Percentiles rank a stretch among this genome's conserved stretches.
Evolutionary conservation across 805 yeast genomes (phyloP).

Genomic region (Wickerhamomyces pijperi): DNA sequence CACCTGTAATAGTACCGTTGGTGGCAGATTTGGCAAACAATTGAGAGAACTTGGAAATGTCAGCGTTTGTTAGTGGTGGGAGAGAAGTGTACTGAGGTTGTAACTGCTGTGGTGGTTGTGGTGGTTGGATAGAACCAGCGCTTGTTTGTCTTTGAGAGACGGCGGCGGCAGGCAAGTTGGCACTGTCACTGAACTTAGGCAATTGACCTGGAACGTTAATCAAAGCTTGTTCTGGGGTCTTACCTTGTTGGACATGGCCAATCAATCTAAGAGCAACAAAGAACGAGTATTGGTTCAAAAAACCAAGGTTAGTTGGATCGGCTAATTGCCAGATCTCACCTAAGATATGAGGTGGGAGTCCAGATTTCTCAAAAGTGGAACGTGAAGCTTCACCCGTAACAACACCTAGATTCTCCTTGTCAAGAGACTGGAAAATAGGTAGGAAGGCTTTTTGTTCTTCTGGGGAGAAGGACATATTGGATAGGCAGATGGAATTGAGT

Average conservation of each 20-base stretch:
- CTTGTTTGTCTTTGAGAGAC: constrained; percentile 15
- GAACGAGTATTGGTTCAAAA: constrained; percentile 70
- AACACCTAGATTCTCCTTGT: constrained; percentile 65
- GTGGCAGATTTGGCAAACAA: constrained; percentile 64
- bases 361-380: constrained; percentile 74
- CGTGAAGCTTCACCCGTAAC: constrained; percentile 85
- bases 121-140: constrained; percentile 24
- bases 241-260: constrained; percentile 76
- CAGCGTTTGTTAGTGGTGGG: constrained; percentile 45
- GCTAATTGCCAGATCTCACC: constrained; percentile 94
- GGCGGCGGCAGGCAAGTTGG: no score
- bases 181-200: constrained; percentile 36
- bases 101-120: constrained; percentile 22
- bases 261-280: constrained; percentile 80
- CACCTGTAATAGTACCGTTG: constrained; percentile 53
- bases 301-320: constrained; percentile 84
- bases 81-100: constrained; percentile 20
- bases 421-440: constrained; percentile 69
- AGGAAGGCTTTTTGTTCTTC: constrained; percentile 72
- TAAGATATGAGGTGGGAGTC: constrained; percentile 62
- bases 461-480: constrained; percentile 30
- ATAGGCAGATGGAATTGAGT: not conserved
- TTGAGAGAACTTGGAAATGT: constrained; percentile 53
- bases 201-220: constrained; percentile 51
- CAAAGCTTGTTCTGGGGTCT: constrained; percentile 39